phyloP scores from a whole-genome alignment of 192 early-diverging fungal species.

The Linnemannia hyalina region DNA sequence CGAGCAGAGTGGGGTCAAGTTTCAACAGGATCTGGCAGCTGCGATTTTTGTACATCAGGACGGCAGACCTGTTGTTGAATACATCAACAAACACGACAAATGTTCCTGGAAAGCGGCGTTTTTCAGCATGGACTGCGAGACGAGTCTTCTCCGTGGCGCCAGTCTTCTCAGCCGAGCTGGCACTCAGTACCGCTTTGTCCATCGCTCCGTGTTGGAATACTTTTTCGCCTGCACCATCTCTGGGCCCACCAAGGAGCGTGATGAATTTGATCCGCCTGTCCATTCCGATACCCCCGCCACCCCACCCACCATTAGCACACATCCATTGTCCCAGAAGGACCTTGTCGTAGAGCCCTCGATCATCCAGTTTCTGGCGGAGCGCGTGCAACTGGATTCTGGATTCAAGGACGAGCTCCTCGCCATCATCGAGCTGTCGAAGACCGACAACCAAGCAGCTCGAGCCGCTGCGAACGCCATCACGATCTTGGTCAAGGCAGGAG shows the following conservation, averaged over 20 bases:
- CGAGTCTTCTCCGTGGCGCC: background rate
- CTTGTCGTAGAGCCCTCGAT: slow-evolving; percentile 1
- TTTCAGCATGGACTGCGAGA: background rate
- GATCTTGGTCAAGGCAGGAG: slow-evolving; percentile 7
- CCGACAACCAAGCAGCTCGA: background rate
- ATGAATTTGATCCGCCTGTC: background rate
- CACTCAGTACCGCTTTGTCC: slow-evolving; percentile 15
- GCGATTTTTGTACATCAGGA: background rate
- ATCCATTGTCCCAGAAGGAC: background rate
- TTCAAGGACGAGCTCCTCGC: slow-evolving; percentile 15
- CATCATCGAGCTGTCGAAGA: slow-evolving; percentile 16
- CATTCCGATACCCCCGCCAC: background rate
- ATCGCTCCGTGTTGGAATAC: slow-evolving; percentile 17
- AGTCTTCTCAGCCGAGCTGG: slow-evolving; percentile 10
- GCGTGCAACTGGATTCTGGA: background rate
- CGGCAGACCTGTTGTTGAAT: background rate
- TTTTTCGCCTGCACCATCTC: slow-evolving; percentile 6
- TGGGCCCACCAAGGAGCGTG: background rate
- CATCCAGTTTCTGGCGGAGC: slow-evolving; percentile 9
- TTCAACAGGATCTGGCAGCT: too few species aligned
- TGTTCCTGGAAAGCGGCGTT: slow-evolving; percentile 7
- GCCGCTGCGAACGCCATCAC: slow-evolving; percentile 27
- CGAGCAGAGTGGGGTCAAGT: too few species aligned
- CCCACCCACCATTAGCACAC: background rate
- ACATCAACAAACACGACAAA: background rate